phyloP scores from a whole-genome alignment of 352 stramenopile genomes.

The Pythium sp. region DNA sequence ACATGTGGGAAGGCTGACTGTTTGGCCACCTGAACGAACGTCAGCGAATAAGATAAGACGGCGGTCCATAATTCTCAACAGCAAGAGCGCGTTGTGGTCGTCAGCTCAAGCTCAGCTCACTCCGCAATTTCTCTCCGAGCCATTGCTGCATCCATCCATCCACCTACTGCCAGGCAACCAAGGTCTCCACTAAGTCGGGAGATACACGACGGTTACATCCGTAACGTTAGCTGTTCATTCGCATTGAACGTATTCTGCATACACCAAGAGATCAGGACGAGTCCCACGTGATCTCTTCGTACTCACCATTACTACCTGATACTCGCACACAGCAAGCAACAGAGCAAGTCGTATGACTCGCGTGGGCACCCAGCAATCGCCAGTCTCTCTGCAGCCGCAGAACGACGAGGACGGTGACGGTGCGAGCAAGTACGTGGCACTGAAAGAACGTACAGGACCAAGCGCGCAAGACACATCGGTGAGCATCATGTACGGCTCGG shows the following conservation, averaged over 20 bases:
- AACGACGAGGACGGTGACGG: not conserved
- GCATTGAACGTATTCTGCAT: not conserved
- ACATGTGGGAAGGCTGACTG: too few relatives aligned
- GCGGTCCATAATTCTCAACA: not conserved
- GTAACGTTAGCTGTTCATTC: not conserved
- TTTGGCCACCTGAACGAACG: not conserved
- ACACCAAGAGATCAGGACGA: not conserved
- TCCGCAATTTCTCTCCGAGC: not conserved
- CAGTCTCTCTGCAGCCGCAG: not conserved
- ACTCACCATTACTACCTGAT: too few relatives aligned
- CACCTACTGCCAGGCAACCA: not conserved
- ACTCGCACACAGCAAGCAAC: not conserved
- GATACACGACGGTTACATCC: not conserved
- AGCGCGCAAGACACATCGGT: constrained; percentile 22
- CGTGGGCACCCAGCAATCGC: not conserved
- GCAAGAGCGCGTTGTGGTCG: not conserved
- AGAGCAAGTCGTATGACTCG: not conserved
- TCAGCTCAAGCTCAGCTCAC: not conserved
- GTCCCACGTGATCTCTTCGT: not conserved
- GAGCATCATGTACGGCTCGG: constrained; percentile 40
- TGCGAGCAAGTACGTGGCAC: not conserved
- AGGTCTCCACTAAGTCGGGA: not conserved
- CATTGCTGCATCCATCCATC: not conserved
- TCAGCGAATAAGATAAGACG: not conserved
- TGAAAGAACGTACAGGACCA: not conserved